Base-by-base conservation (phyloP, 176 grass and related monocot species). In the Alloteropsis semialata region DNA sequence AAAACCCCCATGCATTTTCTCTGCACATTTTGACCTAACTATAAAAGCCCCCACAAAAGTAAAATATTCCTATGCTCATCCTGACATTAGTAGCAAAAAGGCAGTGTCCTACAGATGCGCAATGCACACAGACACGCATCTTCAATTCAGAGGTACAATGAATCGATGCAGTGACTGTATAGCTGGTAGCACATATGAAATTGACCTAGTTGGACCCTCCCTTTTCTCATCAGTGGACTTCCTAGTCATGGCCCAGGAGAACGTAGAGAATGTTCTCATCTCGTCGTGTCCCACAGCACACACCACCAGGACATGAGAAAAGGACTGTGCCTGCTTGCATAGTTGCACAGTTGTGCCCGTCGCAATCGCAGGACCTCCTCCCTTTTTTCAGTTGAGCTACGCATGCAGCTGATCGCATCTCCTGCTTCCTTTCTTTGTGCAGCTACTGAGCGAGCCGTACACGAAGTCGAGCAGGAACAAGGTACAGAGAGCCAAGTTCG, bases 391-490 rank as follows among this genome's bases (percentile, higher is more conserved):
- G 57, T 48, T 69, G 22, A 33, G 65, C 49, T 75, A 32, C 62
- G 65, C 76, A 66, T 74, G 59, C 77, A 54, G 63, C 78, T 86
- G 74, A 71, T 76, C 48, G 33, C 50, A 53, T 53, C 54, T 46
- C 41, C 83, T 61, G 10, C 33, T 82, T 85, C 24, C 79, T 78
- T 76, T 14, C 8, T 81, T 45, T 30, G 46, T 93, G 87, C 93
- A 98, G 96, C 45, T 98, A 72, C 85, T 98, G 10, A 95, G 96
- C 88, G 93, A 98, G 49, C 91, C 96, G 45, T 98, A 92, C 84
- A 93, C 92, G 71, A 93, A 90, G 59, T 79, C 91, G 54, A 81
- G 74, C 83, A 82, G 69, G 53, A 84, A 64, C 78, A 91, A 94
- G 92, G 92, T 98, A 92, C 32, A 11, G 0, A 61, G 65, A 56